Conservation (phyloP, 176 grass and related monocot genomes). For the Dendrocalamus sinicus region DNA sequence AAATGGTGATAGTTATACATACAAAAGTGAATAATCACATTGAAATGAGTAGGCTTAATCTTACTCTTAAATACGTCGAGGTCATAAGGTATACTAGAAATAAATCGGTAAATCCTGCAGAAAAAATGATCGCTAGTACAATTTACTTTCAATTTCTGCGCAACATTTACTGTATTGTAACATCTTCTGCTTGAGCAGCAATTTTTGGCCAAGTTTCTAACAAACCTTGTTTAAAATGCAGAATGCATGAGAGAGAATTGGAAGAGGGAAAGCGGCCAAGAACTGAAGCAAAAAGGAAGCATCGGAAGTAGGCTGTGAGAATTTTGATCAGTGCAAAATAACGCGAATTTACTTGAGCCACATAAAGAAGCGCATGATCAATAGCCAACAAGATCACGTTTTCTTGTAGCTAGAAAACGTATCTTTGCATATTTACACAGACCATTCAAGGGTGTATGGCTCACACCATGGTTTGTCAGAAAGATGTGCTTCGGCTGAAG, state of each 20-base stretch:
- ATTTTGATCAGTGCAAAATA: background rate
- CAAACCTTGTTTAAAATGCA: constrained; percentile 49
- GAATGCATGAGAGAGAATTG: constrained; percentile 88
- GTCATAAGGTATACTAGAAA: constrained; percentile 3
- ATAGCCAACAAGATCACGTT: background rate
- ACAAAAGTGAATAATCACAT: constrained; percentile 4
- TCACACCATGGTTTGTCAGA: background rate
- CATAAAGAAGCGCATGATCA: background rate
- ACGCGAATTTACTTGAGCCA: background rate
- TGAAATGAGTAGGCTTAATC: background rate
- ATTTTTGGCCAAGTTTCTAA: background rate
- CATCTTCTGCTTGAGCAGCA: constrained; percentile 11
- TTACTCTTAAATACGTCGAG: background rate
- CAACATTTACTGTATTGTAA: constrained; percentile 16
- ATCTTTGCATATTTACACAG: background rate
- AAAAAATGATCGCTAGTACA: background rate
- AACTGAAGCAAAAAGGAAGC: constrained; percentile 89
- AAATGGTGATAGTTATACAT: background rate
- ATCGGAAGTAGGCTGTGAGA: constrained; percentile 53
- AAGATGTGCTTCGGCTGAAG: background rate
- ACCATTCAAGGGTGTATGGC: background rate
- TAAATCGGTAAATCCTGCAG: background rate
- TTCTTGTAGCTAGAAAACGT: background rate
- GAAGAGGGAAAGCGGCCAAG: constrained; percentile 93
- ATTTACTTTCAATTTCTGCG: background rate